Evolutionary conservation across 108 stramenopile species (phyloP).

Genomic region (Skeletonema costatum): DNA sequence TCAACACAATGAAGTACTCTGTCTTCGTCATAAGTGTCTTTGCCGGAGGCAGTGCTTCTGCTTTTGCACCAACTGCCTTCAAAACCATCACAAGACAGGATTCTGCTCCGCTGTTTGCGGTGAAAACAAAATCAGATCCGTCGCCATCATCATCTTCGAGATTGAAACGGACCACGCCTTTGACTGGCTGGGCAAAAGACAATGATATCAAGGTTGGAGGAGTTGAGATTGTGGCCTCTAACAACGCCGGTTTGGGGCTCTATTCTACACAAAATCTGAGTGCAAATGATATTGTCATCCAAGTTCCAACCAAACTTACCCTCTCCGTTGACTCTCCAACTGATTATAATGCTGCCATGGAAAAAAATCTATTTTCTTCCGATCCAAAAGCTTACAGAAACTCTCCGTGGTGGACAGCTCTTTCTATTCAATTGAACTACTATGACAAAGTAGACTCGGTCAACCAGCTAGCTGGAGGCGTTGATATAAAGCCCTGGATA

Average conservation of each 20-base stretch:
- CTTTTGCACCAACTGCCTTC: too few species aligned
- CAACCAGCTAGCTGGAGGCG: slow-evolving; percentile 12
- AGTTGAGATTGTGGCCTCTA: neutral
- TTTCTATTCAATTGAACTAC: slow-evolving; percentile 47
- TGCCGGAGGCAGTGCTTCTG: too few species aligned
- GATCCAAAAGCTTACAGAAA: slow-evolving; percentile 52
- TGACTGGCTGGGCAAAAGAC: slow-evolving; percentile 47
- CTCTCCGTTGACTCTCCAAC: slow-evolving; percentile 67
- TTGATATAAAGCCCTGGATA: slow-evolving; percentile 72
- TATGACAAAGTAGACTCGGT: slow-evolving; percentile 39
- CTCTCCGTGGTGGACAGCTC: slow-evolving; percentile 57
- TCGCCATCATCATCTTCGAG: slow-evolving; percentile 13
- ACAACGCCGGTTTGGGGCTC: slow-evolving; percentile 64
- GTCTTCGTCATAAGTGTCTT: too few species aligned
- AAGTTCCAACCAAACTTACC: slow-evolving; percentile 68
- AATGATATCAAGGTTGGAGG: slow-evolving; percentile 44
- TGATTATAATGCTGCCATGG: slow-evolving; percentile 50
- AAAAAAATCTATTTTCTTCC: slow-evolving; percentile 30
- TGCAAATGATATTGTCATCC: slow-evolving; percentile 54
- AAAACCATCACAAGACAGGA: too few species aligned
- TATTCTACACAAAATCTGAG: slow-evolving; percentile 45
- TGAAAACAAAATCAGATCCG: slow-evolving; percentile 14
- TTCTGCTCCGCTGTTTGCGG: slow-evolving; percentile 10
- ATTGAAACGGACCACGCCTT: slow-evolving; percentile 36
- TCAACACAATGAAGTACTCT: too few species aligned